A percentile compares a stretch with the other conserved stretches of the same genome.
These are phyloP conservation scores for Hypomyces perniciosus DNA, from an alignment of 2,329 filamentous ascomycete species.

Conservation along the genomic window DNA sequence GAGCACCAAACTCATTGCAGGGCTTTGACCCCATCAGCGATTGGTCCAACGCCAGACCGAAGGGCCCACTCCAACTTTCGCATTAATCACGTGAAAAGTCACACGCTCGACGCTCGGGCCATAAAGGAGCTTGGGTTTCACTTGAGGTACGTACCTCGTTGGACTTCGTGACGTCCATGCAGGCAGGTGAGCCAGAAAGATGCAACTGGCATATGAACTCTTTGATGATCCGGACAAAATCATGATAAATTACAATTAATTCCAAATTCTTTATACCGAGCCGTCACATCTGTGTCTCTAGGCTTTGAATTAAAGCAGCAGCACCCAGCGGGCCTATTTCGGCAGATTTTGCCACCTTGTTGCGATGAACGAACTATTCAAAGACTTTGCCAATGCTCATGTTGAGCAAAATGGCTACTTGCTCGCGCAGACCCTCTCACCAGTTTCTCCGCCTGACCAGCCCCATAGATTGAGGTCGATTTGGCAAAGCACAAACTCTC, in stretches of 20 bases:
- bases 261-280: neutral
- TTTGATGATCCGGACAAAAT: neutral
- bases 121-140: neutral
- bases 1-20: conserved; percentile 26
- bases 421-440: conserved; percentile 69
- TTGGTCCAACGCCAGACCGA: conserved; percentile 20
- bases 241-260: neutral
- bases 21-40: conserved; percentile 32
- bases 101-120: neutral
- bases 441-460: conserved; percentile 56
- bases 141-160: conserved; percentile 11
- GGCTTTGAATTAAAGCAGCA: no score
- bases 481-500: conserved; percentile 62
- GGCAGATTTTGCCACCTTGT: neutral
- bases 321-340: no score
- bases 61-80: conserved; percentile 12
- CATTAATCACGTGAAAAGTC: conserved; percentile 19
- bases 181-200: neutral
- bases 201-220: neutral
- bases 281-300: no score
- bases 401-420: conserved; percentile 59
- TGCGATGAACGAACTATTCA: conserved; percentile 69
- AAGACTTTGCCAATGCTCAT: conserved; percentile 67
- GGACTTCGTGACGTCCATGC: neutral
- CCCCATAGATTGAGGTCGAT: conserved; percentile 64